phyloP scores from a whole-genome alignment of 768 basidiomycete species.

The Lactifluus echinatus region DNA sequence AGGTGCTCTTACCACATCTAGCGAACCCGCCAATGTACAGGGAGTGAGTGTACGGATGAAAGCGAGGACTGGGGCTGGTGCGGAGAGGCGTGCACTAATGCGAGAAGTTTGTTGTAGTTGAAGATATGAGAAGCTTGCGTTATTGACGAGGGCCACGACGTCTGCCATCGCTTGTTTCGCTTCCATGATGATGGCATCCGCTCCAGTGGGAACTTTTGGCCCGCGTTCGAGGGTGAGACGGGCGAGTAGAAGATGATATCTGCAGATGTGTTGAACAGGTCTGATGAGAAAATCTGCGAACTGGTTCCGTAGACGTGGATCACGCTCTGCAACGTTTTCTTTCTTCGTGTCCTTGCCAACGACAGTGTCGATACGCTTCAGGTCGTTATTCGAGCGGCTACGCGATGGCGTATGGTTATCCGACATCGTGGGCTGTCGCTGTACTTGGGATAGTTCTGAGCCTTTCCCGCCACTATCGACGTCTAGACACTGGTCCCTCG shows the following conservation, averaged over 20 bases:
- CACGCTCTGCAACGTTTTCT: conserved; percentile 1
- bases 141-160: conserved; percentile 19
- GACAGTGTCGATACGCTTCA: background rate
- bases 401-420: background rate
- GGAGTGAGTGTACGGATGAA: conserved; percentile 71
- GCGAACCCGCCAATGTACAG: conserved; percentile 72
- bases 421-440: background rate
- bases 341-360: conserved; percentile 1
- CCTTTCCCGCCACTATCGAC: background rate
- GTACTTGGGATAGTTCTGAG: background rate
- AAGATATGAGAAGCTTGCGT: conserved; percentile 12
- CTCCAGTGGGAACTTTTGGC: background rate
- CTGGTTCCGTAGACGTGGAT: conserved; percentile 36
- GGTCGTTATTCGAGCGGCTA: background rate
- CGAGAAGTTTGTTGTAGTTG: conserved; percentile 15
- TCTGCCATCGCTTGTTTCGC: conserved; percentile 15
- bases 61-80: conserved; percentile 33
- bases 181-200: conserved; percentile 11
- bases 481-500: background rate
- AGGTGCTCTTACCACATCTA: conserved; percentile 78
- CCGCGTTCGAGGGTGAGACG: conserved; percentile 36
- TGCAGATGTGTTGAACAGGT: conserved; percentile 94
- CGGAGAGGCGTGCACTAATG: conserved; percentile 29
- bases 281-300: conserved; percentile 91
- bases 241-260: conserved; percentile 84